Evolutionary conservation across 192 early-diverging fungal species (phyloP), one percentile per base, ranked within the genome.

Genomic region (Jimgerdemannia lactiflua): DNA sequence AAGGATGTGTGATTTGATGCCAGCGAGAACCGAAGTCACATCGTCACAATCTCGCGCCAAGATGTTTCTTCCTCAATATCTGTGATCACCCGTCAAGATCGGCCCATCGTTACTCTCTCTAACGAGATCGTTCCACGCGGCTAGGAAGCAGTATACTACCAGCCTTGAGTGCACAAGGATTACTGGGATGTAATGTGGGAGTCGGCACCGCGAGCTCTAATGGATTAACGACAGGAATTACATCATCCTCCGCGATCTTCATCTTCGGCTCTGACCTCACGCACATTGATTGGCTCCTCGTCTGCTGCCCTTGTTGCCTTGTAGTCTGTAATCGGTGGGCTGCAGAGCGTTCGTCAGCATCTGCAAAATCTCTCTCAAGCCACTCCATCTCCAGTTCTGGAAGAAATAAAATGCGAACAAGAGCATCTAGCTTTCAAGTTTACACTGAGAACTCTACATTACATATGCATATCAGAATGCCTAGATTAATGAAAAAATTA

Each of bases 261-360:
- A 65, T 75, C 49, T 74, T 54, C 41, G 73, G 71, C 42, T 43
- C 39, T 41, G 18, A 65, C 44, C 72, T 72, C 29, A 4, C 74
- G 69, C 4, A 71, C 65, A 18, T 75, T 11, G 41, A 73, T 70
- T 67, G 71, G 41, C 11, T 71, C 74, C 14, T 78, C 78, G 3
- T 80, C 77, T 39, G 20, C 65, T 3, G 66, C 63, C 81, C 73
- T 80, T 54, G 75, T 69, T 18, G 87, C 71, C 72, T 84, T 83
- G 70, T 80, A 88, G 72, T 89, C 79, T 3, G 64, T 67, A 19
- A 88, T 73, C 3, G 79, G 79, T 65, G 83, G 29, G 82, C 59
- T 79, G 70, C 39, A 89, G 49, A 1, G 83, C 76, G 69, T 78
- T 80, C 59, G 88, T 89, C 42, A 89, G 70, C 83, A 89, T 86